phyloP scores from a whole-genome alignment of 2,329 filamentous ascomycete genomes.

The Pseudohalonectria lignicola region DNA sequence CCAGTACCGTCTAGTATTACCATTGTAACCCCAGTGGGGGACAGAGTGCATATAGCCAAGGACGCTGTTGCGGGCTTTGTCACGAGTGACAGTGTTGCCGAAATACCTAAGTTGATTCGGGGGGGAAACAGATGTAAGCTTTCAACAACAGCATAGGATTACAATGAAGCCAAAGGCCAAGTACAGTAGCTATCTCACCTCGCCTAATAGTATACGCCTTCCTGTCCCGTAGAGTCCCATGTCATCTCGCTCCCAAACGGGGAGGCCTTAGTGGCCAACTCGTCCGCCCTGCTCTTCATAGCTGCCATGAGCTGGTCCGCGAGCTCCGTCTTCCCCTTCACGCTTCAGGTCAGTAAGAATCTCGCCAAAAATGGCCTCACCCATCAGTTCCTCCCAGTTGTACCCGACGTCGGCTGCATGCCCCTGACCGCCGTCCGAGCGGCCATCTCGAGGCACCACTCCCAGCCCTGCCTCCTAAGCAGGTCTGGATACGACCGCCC shows the following conservation, averaged over 20 bases:
- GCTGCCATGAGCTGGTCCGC: constrained; percentile 26
- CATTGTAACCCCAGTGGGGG: constrained; percentile 52
- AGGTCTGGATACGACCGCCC: constrained; percentile 35
- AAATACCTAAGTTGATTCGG: no score
- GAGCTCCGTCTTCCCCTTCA: constrained; percentile 29
- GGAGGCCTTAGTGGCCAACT: constrained; percentile 37
- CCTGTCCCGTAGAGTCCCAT: constrained; percentile 52
- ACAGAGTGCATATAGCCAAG: constrained; percentile 46
- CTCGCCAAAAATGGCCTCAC: constrained; percentile 45
- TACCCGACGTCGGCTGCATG: constrained; percentile 29
- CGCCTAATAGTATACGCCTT: constrained; percentile 50
- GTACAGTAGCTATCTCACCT: no score
- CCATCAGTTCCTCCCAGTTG: constrained; percentile 40
- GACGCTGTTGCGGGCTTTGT: constrained; percentile 40
- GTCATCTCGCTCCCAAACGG: constrained; percentile 52
- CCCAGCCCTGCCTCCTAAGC: constrained; percentile 29
- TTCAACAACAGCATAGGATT: not conserved
- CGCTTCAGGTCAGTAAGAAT: constrained; percentile 37
- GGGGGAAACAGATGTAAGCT: no score
- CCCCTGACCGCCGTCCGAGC: constrained; percentile 34
- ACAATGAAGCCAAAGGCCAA: no score
- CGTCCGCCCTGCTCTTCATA: constrained; percentile 36
- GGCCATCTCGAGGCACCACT: constrained; percentile 45
- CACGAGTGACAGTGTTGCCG: no score
- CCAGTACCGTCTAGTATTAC: constrained; percentile 50